These are phyloP conservation scores for Tubosaeta brunneosetosa DNA, from an alignment of 768 basidiomycete species.

Conservation along the genomic window DNA sequence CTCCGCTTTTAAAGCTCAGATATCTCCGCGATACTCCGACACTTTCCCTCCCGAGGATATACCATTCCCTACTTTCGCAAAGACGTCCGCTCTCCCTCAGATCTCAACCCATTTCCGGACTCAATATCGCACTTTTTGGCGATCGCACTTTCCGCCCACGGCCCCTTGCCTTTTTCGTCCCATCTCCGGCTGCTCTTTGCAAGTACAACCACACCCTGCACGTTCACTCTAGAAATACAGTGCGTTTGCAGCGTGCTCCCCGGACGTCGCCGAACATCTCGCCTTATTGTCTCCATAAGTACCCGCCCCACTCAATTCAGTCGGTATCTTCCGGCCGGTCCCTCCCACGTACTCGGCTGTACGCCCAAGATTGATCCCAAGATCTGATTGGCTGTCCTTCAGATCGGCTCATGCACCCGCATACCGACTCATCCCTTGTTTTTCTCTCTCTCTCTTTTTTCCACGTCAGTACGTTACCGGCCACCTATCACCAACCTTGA, in stretches of 20 bases:
- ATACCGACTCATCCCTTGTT: background rate
- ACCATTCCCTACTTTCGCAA: slow-evolving; percentile 10
- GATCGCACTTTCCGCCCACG: slow-evolving; percentile 11
- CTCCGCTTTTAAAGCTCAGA: slow-evolving; percentile 29
- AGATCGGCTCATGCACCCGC: background rate
- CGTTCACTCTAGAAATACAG: too few species aligned
- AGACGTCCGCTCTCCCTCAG: background rate
- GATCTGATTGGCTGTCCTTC: slow-evolving; percentile 16
- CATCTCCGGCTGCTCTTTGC: background rate
- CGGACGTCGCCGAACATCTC: slow-evolving; percentile 9
- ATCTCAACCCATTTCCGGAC: slow-evolving; percentile 21
- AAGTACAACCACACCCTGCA: too few species aligned
- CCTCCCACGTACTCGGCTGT: slow-evolving; percentile 29
- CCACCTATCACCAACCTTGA: background rate
- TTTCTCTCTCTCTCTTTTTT: background rate
- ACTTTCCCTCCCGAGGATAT: slow-evolving; percentile 11
- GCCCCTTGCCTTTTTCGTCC: background rate
- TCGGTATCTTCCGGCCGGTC: slow-evolving; percentile 21
- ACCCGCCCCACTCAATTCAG: slow-evolving; percentile 22
- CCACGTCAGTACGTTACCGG: slow-evolving; percentile 14
- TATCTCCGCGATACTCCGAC: slow-evolving; percentile 24
- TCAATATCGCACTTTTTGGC: slow-evolving; percentile 21
- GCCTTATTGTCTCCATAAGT: slow-evolving; percentile 15
- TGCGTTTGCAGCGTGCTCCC: background rate
- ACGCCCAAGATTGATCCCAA: slow-evolving; percentile 20